Conservation (phyloP, 73 alveolate species). For the Symbiodinium natans region DNA sequence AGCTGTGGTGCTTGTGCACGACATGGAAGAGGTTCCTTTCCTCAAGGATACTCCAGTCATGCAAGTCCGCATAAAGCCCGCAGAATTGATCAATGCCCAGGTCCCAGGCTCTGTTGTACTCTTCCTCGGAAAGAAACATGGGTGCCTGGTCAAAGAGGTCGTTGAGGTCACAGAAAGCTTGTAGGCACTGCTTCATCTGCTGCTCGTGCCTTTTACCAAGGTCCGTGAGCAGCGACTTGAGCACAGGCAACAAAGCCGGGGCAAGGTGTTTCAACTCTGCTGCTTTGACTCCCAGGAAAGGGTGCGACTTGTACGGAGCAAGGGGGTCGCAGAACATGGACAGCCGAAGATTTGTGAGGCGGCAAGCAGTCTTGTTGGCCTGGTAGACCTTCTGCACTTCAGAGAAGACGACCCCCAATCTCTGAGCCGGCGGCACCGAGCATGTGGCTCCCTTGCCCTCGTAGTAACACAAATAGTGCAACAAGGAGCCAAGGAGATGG, state of each 20-base stretch:
- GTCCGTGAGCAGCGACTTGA: background rate
- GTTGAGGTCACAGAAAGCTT: too few relatives aligned
- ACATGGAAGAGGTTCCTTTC: background rate
- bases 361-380: background rate
- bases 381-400: background rate
- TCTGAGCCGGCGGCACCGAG: conserved; percentile 2
- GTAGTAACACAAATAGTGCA: conserved; percentile 16
- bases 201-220: too few relatives aligned
- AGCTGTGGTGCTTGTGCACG: background rate
- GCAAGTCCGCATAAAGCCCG: background rate
- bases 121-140: background rate
- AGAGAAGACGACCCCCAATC: background rate
- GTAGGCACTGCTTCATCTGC: too few relatives aligned
- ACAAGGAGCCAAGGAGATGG: background rate
- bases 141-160: too few relatives aligned
- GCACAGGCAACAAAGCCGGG: background rate
- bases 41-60: background rate
- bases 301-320: background rate
- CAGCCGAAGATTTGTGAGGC: conserved; percentile 1
- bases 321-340: conserved; percentile 13
- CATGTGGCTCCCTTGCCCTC: background rate
- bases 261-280: conserved; percentile 24
- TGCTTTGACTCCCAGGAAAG: background rate
- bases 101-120: background rate
- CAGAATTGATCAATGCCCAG: conserved; percentile 16